These are phyloP conservation scores for Gleditsia sinensis DNA, from an alignment of 306 rosid species.

Conservation along the genomic window DNA sequence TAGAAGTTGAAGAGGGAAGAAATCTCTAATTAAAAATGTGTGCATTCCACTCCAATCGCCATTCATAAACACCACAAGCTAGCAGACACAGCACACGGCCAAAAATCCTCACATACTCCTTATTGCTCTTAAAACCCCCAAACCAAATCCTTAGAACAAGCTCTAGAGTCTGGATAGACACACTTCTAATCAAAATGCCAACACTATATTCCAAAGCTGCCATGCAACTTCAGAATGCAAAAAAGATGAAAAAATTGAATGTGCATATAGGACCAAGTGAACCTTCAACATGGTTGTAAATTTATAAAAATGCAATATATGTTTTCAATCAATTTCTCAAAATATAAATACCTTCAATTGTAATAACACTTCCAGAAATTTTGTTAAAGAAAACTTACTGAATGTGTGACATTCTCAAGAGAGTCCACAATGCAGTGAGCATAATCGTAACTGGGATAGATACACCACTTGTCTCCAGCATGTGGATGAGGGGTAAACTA, in stretches of 20 bases:
- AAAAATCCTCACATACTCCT: too few species aligned
- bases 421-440: constrained; percentile 99
- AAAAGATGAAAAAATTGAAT: neutral
- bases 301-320: neutral
- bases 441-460: constrained; percentile 97
- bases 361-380: neutral
- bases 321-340: neutral
- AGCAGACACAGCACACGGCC: neutral
- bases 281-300: neutral
- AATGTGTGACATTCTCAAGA: constrained; percentile 94
- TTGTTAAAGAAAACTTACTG: constrained; percentile 58
- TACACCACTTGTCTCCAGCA: constrained; percentile 99
- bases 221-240: neutral
- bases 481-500: constrained; percentile 98
- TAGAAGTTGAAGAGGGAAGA: neutral
- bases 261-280: neutral
- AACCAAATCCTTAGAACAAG: neutral
- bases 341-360: neutral
- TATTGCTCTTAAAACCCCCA: neutral
- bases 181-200: neutral
- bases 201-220: neutral
- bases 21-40: neutral
- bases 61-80: neutral
- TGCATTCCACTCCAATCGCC: neutral
- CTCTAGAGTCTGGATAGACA: neutral